Evolutionary conservation across 1,284 basidiomycete genomes (phyloP), one percentile per base, ranked within the genome.

Genomic region (Waitea zeae): DNA sequence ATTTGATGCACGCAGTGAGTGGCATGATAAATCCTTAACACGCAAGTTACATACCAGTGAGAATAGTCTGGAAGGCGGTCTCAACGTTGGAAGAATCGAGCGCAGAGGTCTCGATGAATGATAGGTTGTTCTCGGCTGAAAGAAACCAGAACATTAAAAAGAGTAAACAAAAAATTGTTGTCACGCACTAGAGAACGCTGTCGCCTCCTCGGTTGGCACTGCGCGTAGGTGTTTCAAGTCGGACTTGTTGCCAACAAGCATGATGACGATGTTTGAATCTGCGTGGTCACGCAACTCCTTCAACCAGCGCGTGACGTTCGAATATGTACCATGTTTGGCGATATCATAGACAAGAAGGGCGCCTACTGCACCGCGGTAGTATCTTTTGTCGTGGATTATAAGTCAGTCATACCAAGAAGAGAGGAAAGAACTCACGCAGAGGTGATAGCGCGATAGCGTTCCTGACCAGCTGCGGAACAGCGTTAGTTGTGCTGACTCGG

Each of bases 41-140:
- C n/a, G n/a, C n/a, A n/a, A n/a, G n/a, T n/a, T n/a, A 58, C 73
- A 42, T 38, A 90, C 90, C 90, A 36, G 87, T 84, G 41, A 98
- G 69, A 52, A 96, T 97, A 48, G 79, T 92, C 59, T 97, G 90
- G 78, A 98, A 98, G 36, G 93, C 89, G 37, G 70, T 61, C 61
- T 97, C 93, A 56, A 98, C 95, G 61, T 97, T 97, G 36, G 87
- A 90, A 46, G 92, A 89, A 70, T 98, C 93, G 69, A 98, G 77
- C 56, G 95, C 93, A 48, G 95, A 98, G 41, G 93, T 98, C 67
- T 98, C 93, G 48, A 98, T 96, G 68, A 93, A 93, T 38, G 83
- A 89, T 43, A 96, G 59, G 31, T 78, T 77, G 54, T 96, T 93
- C 55, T 79, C 74, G 39, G 70, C 71, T 73, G 44, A 20, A 15